Percentiles rank a stretch among this genome's conserved stretches.
phyloP scores from a whole-genome alignment of 441 rosid species.

The Kokia cookei region DNA sequence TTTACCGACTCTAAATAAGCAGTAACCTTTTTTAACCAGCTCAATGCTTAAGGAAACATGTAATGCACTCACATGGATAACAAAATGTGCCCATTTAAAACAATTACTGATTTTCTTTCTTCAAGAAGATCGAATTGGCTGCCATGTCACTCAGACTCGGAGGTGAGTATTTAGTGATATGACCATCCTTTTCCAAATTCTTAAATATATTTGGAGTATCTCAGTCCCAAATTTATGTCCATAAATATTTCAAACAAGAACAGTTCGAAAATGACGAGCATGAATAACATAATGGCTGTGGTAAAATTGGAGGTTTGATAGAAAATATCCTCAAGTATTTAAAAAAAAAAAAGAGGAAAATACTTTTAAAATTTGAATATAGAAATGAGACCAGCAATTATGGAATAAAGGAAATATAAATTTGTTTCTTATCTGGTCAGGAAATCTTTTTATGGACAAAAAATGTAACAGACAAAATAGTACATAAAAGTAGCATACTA shows the following conservation, averaged over 20 bases:
- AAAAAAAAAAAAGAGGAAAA: too few relatives aligned
- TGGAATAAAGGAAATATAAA: not conserved
- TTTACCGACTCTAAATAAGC: not conserved
- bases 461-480: not conserved
- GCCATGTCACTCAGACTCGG: not conserved
- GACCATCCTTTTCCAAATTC: not conserved
- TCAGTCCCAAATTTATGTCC: not conserved
- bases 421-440: not conserved
- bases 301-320: not conserved
- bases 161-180: not conserved
- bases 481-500: not conserved
- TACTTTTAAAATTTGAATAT: not conserved
- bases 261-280: not conserved
- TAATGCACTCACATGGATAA: not conserved
- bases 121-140: not conserved
- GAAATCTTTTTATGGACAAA: not conserved
- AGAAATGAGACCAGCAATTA: not conserved
- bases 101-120: not conserved
- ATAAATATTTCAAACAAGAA: not conserved
- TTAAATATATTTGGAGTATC: not conserved
- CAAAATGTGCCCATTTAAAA: not conserved
- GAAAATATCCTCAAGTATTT: not conserved
- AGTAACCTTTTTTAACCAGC: not conserved
- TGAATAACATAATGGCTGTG: not conserved
- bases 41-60: not conserved